Percentiles rank a stretch among this genome's conserved stretches.
phyloP scores from a whole-genome alignment of 495 filamentous ascomycete species.

The Penicillium manginii region DNA sequence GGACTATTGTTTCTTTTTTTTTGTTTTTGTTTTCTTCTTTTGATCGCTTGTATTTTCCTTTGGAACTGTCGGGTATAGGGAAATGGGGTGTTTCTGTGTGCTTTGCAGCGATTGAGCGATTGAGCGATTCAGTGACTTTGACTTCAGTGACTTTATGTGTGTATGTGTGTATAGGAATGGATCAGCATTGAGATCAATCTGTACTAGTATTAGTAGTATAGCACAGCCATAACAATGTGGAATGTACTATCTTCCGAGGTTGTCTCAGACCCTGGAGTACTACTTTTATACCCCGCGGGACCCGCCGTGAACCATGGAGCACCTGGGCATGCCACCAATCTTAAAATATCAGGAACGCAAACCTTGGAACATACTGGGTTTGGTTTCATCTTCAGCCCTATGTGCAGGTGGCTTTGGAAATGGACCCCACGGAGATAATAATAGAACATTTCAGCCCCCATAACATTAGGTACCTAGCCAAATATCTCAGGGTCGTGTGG shows the following conservation, averaged over 20 bases:
- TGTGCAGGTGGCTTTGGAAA: slow-evolving; percentile 13
- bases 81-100: slow-evolving; percentile 1
- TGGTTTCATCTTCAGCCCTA: slow-evolving; percentile 13
- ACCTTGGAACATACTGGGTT: slow-evolving; percentile 14
- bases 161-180: neutral
- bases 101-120: slow-evolving; percentile 6
- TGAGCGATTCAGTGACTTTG: neutral
- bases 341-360: neutral
- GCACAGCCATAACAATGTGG: neutral
- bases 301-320: slow-evolving; percentile 2
- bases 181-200: neutral
- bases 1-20: neutral
- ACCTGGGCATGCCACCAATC: slow-evolving; percentile 8
- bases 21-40: slow-evolving; percentile 1
- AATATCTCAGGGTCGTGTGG: neutral
- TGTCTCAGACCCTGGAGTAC: neutral
- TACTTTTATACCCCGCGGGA: neutral
- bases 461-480: too few species aligned
- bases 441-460: slow-evolving; percentile 1
- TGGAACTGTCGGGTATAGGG: slow-evolving; percentile 4
- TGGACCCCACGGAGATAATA: slow-evolving; percentile 11
- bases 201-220: neutral
- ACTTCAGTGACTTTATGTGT: neutral
- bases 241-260: slow-evolving; percentile 3
- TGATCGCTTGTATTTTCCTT: neutral